These are phyloP conservation scores for Kodamaea laetipori DNA, from an alignment of 805 yeast species.

Conservation along the genomic window DNA sequence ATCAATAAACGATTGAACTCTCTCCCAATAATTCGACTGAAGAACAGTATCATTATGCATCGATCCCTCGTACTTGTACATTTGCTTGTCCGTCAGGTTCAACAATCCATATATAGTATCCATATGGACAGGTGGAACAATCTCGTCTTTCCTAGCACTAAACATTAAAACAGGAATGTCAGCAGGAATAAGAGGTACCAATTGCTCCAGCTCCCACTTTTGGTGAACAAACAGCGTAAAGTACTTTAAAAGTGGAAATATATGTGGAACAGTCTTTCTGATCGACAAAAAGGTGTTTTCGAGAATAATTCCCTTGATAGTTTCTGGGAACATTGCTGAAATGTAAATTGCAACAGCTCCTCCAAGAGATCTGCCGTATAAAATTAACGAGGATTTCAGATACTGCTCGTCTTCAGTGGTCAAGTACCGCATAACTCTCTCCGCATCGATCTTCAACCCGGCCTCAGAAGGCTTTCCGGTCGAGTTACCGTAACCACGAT, in stretches of 20 bases:
- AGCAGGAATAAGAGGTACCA: constrained; percentile 52
- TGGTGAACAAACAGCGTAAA: constrained; percentile 69
- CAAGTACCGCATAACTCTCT: constrained; percentile 65
- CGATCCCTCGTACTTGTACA: constrained; percentile 58
- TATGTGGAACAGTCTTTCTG: constrained; percentile 67
- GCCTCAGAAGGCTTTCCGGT: constrained; percentile 74
- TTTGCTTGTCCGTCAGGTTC: constrained; percentile 51
- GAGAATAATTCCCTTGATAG: constrained; percentile 65
- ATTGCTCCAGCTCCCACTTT: constrained; percentile 75
- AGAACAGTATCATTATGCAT: constrained; percentile 82
- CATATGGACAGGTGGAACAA: constrained; percentile 90
- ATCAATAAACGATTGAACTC: constrained; percentile 55
- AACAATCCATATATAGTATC: constrained; percentile 54
- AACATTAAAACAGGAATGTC: constrained; percentile 68
- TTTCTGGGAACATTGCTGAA: constrained; percentile 56
- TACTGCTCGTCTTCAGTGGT: constrained; percentile 51
- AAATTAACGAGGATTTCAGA: constrained; percentile 53
- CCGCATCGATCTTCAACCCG: constrained; percentile 84
- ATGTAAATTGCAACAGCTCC: constrained; percentile 92
- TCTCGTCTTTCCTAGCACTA: constrained; percentile 78
- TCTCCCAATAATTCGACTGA: constrained; percentile 78
- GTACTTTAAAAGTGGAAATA: constrained; percentile 66
- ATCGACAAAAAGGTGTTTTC: constrained; percentile 87
- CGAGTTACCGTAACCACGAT: constrained; percentile 87
- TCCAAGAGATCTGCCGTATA: constrained; percentile 90